Evolutionary conservation across 306 rosid species (phyloP).

Genomic region (Rubus parviflorus): DNA sequence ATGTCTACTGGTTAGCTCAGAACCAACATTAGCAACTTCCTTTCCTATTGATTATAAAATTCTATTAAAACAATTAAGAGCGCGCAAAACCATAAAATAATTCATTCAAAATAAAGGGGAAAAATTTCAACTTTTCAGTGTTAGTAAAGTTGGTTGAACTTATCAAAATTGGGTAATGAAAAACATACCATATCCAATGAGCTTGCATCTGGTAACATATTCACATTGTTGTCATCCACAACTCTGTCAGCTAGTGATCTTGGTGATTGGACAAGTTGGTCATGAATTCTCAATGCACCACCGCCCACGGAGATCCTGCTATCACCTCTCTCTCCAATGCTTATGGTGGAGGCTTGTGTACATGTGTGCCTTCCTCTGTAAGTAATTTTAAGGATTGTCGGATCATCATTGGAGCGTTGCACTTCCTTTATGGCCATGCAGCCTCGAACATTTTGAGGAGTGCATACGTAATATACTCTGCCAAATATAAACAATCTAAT

Average conservation of each 20-base stretch:
- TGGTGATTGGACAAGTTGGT: too few relatives aligned
- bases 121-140: too few relatives aligned
- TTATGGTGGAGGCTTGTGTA: conserved; percentile 38
- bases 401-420: conserved; percentile 32
- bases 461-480: conserved; percentile 42
- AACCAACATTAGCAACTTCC: too few relatives aligned
- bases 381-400: conserved; percentile 20
- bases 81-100: too few relatives aligned
- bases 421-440: conserved; percentile 44
- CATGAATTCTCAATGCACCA: too few relatives aligned
- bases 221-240: neutral
- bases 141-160: neutral
- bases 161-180: neutral
- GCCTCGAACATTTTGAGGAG: conserved; percentile 26
- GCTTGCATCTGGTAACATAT: neutral
- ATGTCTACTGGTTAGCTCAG: too few relatives aligned
- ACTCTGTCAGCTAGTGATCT: too few relatives aligned
- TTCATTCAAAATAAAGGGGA: too few relatives aligned
- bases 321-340: conserved; percentile 27
- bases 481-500: conserved; percentile 1
- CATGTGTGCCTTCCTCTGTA: conserved; percentile 44
- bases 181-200: neutral
- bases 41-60: too few relatives aligned
- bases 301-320: too few relatives aligned
- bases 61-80: too few relatives aligned